Evolutionary conservation across 768 basidiomycete genomes (phyloP), one percentile per base, ranked within the genome.

Genomic region (Leccinum aurantiacum): DNA sequence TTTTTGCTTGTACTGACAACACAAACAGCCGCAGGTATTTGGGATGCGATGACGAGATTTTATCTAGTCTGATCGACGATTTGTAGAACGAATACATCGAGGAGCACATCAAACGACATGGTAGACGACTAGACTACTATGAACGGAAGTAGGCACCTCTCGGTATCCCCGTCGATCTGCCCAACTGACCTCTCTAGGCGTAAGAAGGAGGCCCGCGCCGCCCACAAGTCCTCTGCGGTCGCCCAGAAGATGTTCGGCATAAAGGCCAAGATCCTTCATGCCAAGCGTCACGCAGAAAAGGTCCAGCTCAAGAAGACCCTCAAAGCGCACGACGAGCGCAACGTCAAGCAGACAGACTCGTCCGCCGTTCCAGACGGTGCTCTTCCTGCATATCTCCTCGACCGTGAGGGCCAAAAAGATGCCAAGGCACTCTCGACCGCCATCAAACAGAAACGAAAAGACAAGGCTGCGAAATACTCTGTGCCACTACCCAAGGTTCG

Each of bases 291-390:
- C 78, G 87, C 93, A 31, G 93, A 99, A 78, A 99, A 98, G 79
- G 93, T 99, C 49, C 93, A 95, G 70, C 90, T 99, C 79, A 96
- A 94, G 78, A 99, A 98, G 82, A 95, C 94, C n/a, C 89, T 99
- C 76, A 98, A 97, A 75, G 95, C 95, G 10, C 97, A 99, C 79
- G 97, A 99, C 77, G 96, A 98, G 76, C 90, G 97, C 62, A 95
- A 98, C 71, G 87, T 98, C 79, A 99, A 98, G 78, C 90, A 95
- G 71, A 84, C 92, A 49, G 95, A 96, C 73, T 81, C 87, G 1
- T 87, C 88, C 2, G 80, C 89, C 17, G 85, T 88, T 44, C 90
- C 91, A 38, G 94, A 98, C 58, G 93, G 89, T 60, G 97, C 97
- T 50, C 80, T 98, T 31, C 97, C 97, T 19, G 89, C 96, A 4